A percentile compares a stretch with the other conserved stretches of the same genome.
phyloP scores from a whole-genome alignment of 2,329 filamentous ascomycete species.

The Talaromyces atroroseus region DNA sequence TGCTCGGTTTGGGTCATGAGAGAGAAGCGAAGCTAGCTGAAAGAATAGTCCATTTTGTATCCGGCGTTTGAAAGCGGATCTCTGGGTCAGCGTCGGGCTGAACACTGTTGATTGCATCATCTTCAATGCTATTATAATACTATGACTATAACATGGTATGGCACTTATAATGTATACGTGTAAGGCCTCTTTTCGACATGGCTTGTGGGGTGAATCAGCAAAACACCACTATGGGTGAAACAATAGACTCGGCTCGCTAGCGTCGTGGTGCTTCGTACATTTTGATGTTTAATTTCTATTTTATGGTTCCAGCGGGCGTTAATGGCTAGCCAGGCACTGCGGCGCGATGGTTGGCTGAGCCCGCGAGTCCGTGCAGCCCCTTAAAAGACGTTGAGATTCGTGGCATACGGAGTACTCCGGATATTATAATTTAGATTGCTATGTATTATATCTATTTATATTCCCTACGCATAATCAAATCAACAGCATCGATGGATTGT shows the following conservation, averaged over 20 bases:
- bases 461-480: too few relatives aligned
- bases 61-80: neutral
- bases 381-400: slow-evolving; percentile 2
- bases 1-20: neutral
- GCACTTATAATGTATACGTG: too few relatives aligned
- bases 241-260: neutral
- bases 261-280: neutral
- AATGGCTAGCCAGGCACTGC: slow-evolving; percentile 7
- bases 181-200: neutral
- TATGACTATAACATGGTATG: too few relatives aligned
- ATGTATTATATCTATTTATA: too few relatives aligned
- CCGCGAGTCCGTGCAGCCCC: neutral
- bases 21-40: too few relatives aligned
- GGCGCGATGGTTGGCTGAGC: neutral
- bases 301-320: neutral
- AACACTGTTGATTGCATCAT: neutral
- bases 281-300: neutral
- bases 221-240: too few relatives aligned
- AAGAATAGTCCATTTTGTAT: neutral
- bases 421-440: too few relatives aligned
- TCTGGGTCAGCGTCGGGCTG: neutral
- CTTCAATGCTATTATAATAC: neutral
- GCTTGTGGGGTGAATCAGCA: neutral
- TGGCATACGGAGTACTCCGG: neutral
- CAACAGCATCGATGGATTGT: too few relatives aligned